Evolutionary conservation across 805 yeast genomes (phyloP).

Genomic region (Barnettozyma sucrosica): DNA sequence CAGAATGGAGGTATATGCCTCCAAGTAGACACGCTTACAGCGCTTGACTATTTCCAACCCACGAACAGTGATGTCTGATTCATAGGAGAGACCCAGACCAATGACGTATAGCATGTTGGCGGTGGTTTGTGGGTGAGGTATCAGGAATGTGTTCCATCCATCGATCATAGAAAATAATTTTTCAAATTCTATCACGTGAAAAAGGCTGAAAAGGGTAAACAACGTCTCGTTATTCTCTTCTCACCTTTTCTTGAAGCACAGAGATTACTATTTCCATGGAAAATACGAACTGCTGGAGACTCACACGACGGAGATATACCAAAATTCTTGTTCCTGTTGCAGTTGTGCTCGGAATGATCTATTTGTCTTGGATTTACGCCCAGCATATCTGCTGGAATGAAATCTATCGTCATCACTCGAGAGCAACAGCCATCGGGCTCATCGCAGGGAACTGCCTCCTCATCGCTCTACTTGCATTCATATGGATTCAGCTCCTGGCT

Average conservation of each 20-base stretch:
- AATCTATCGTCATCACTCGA: slow-evolving; percentile 22
- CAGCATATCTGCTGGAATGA: slow-evolving; percentile 28
- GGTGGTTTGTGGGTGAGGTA: no score
- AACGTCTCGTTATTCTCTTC: not conserved
- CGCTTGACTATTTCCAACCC: slow-evolving; percentile 80
- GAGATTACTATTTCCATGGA: not conserved
- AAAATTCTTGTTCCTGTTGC: slow-evolving; percentile 9
- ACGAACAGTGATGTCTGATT: slow-evolving; percentile 86
- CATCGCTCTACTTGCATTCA: slow-evolving; percentile 19
- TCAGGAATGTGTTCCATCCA: no score
- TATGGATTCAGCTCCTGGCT: slow-evolving; percentile 42
- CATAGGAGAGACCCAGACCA: slow-evolving; percentile 88
- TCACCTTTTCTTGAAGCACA: not conserved
- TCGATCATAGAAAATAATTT: not conserved
- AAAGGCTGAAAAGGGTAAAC: not conserved
- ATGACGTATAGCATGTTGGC: slow-evolving; percentile 73
- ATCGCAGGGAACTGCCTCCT: slow-evolving; percentile 28
- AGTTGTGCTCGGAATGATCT: slow-evolving; percentile 10
- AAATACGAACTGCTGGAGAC: not conserved
- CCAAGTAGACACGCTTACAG: slow-evolving; percentile 88
- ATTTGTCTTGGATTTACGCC: slow-evolving; percentile 22
- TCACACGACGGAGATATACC: not conserved
- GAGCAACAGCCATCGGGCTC: slow-evolving; percentile 28
- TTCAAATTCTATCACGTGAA: not conserved
- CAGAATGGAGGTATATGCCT: slow-evolving; percentile 90